A percentile compares a stretch with the other conserved stretches of the same genome.
These are phyloP conservation scores for Phlegmacium glaucopus DNA, from an alignment of 768 basidiomycete species.

Conservation along the genomic window DNA sequence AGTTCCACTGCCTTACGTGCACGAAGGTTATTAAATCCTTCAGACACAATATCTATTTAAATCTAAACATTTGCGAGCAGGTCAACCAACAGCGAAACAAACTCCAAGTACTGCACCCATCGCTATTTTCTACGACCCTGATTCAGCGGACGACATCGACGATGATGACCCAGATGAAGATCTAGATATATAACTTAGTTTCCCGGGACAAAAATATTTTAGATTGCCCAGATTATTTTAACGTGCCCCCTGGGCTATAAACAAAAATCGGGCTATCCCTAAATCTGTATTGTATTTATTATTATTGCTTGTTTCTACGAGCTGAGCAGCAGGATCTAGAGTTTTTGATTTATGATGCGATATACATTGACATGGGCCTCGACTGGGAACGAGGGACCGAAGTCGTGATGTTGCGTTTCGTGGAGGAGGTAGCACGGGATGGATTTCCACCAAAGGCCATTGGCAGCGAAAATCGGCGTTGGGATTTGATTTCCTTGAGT, in stretches of 20 bases:
- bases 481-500: constrained; percentile 34
- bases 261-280: too few species aligned
- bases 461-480: constrained; percentile 34
- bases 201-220: not conserved
- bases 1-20: constrained; percentile 88
- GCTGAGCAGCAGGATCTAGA: too few species aligned
- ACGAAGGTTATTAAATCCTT: constrained; percentile 55
- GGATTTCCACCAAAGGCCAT: constrained; percentile 15
- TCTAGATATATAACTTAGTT: constrained; percentile 62
- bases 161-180: constrained; percentile 97
- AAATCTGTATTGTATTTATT: too few species aligned
- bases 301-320: too few species aligned
- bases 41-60: not conserved
- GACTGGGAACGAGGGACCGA: not conserved
- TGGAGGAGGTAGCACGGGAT: constrained; percentile 14
- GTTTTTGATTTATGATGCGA: too few species aligned
- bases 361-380: too few species aligned
- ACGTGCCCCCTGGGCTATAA: too few species aligned
- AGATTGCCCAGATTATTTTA: too few species aligned
- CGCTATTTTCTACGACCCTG: constrained; percentile 85
- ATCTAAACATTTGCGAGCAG: constrained; percentile 19
- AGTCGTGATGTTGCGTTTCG: constrained; percentile 3
- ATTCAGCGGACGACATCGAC: constrained; percentile 91
- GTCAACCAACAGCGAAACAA: constrained; percentile 23
- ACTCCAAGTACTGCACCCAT: constrained; percentile 24